Conservation (phyloP, 352 stramenopile species). For the Pythium grandisporangium region DNA sequence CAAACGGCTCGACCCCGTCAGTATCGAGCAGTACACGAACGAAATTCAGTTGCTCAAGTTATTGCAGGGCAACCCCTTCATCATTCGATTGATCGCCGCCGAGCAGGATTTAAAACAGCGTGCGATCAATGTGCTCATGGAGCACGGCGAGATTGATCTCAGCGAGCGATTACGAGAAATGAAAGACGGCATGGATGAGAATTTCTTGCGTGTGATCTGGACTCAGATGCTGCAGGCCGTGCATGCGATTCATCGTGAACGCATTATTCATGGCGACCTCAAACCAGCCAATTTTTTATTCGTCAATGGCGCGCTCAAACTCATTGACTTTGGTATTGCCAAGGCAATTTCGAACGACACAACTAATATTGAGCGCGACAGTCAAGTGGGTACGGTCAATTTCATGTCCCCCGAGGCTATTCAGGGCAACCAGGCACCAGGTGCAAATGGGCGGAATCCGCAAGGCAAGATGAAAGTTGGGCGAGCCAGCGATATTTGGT, state of each 20-base stretch:
- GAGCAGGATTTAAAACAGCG: conserved; percentile 86
- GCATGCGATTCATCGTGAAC: conserved; percentile 93
- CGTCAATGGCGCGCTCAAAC: conserved; percentile 92
- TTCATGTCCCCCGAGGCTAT: conserved; percentile 96
- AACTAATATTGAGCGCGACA: conserved; percentile 95
- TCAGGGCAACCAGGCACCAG: conserved; percentile 40
- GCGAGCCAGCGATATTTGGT: conserved; percentile 93
- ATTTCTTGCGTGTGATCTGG: conserved; percentile 97
- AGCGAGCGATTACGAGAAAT: conserved; percentile 87
- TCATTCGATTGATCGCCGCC: conserved; percentile 94
- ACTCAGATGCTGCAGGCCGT: conserved; percentile 98
- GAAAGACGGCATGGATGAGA: conserved; percentile 89
- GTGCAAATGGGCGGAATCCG: conserved; percentile 38
- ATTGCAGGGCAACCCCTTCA: conserved; percentile 92
- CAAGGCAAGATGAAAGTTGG: conserved; percentile 82
- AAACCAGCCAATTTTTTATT: conserved; percentile 97
- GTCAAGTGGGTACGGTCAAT: conserved; percentile 94
- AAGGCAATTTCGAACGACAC: conserved; percentile 97
- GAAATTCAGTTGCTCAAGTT: conserved; percentile 94
- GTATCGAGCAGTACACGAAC: conserved; percentile 95
- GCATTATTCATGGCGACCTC: conserved; percentile 94
- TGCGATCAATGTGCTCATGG: conserved; percentile 90
- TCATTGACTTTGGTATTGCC: conserved; percentile 98
- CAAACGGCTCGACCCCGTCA: conserved; percentile 83
- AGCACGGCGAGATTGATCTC: conserved; percentile 96